Conservation (phyloP, 2,329 filamentous ascomycete genomes). For the Colletotrichum orbiculare region DNA sequence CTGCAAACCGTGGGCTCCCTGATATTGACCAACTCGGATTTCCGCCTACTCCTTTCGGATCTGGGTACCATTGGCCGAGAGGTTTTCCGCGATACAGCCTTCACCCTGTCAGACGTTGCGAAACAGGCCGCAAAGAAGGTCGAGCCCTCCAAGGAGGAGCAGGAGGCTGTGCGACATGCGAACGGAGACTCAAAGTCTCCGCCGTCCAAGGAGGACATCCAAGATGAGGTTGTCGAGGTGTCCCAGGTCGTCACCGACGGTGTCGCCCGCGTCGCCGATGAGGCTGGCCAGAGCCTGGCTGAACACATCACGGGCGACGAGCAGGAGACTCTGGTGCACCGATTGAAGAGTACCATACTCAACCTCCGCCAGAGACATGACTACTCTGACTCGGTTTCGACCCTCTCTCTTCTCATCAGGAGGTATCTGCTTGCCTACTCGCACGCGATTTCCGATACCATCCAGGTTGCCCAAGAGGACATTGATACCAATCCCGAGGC, state of each 20-base stretch:
- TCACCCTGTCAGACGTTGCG: slow-evolving; percentile 80
- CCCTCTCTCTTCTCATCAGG: slow-evolving; percentile 78
- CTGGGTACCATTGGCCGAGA: slow-evolving; percentile 82
- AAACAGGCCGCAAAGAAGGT: slow-evolving; percentile 79
- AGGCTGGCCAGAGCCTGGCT: slow-evolving; percentile 76
- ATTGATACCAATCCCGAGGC: slow-evolving; percentile 78
- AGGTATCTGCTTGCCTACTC: slow-evolving; percentile 84
- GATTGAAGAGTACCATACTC: slow-evolving; percentile 80
- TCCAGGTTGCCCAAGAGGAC: slow-evolving; percentile 75
- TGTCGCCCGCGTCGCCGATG: slow-evolving; percentile 61
- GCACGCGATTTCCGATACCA: slow-evolving; percentile 74
- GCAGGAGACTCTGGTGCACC: slow-evolving; percentile 76
- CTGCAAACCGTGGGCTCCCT: slow-evolving; percentile 84
- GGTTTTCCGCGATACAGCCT: slow-evolving; percentile 87
- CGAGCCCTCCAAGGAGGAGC: slow-evolving; percentile 73
- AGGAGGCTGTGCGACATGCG: slow-evolving; percentile 59
- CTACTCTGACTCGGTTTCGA: slow-evolving; percentile 88
- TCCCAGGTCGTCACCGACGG: slow-evolving; percentile 65
- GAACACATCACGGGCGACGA: slow-evolving; percentile 80
- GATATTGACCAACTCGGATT: slow-evolving; percentile 90
- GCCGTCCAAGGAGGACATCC: slow-evolving; percentile 73
- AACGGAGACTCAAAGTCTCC: slow-evolving; percentile 44
- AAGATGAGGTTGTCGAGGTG: slow-evolving; percentile 65
- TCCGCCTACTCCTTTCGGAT: slow-evolving; percentile 86
- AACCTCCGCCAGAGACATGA: slow-evolving; percentile 81